A percentile compares a stretch with the other conserved stretches of the same genome.
These are phyloP conservation scores for Calonectria ilicicola DNA, from an alignment of 2,329 filamentous ascomycete species.

Conservation along the genomic window DNA sequence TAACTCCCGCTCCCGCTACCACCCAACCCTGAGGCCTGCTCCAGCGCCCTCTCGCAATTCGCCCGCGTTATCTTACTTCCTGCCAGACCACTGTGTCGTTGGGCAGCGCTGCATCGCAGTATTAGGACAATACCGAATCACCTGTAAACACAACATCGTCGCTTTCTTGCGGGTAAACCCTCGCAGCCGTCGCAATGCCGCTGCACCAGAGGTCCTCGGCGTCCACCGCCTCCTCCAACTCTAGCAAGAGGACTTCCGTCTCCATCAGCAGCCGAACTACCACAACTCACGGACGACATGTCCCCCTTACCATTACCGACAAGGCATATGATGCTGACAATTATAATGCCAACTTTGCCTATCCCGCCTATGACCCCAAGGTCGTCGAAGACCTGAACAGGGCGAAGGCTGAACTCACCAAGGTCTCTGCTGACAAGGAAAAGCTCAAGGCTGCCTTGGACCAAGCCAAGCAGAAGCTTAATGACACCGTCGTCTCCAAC, in stretches of 20 bases:
- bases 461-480: conserved; percentile 45
- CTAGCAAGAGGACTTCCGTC: conserved; percentile 38
- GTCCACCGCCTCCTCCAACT: conserved; percentile 41
- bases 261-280: conserved; percentile 24
- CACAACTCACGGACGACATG: conserved; percentile 32
- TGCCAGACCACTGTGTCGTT: conserved; percentile 45
- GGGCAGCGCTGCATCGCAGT: conserved; percentile 46
- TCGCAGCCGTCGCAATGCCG: conserved; percentile 43
- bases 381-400: conserved; percentile 44
- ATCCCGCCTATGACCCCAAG: conserved; percentile 37
- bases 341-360: conserved; percentile 39
- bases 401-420: conserved; percentile 44
- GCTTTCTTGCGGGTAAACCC: conserved; percentile 36
- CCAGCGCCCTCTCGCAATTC: conserved; percentile 37
- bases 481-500: conserved; percentile 34
- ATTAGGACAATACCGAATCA: conserved; percentile 36
- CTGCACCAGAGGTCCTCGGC: conserved; percentile 44
- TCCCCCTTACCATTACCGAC: conserved; percentile 30
- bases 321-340: conserved; percentile 25
- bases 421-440: conserved; percentile 42
- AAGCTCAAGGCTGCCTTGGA: conserved; percentile 45
- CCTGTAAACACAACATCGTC: conserved; percentile 32
- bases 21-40: conserved; percentile 29
- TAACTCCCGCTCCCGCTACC: conserved; percentile 40
- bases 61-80: conserved; percentile 35